Conservation (phyloP, 805 yeast genomes). For the Metschnikowia dekortorum region DNA sequence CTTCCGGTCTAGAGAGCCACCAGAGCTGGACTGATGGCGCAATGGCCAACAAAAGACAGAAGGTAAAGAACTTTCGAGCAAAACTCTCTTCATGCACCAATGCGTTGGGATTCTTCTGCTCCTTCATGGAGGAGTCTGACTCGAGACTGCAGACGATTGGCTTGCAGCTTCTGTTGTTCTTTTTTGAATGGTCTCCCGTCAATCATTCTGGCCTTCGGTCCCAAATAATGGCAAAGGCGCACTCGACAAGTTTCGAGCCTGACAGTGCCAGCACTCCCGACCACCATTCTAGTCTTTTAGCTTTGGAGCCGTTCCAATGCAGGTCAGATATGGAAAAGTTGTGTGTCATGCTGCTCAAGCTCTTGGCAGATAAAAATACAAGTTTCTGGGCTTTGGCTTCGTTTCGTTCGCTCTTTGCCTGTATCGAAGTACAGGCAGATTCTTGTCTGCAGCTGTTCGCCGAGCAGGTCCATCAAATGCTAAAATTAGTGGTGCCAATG, state of each 20-base stretch:
- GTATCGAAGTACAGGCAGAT: neutral
- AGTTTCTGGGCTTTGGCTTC: constrained; percentile 26
- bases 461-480: constrained; percentile 15
- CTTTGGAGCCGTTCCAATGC: neutral
- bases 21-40: constrained; percentile 2
- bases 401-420: constrained; percentile 7
- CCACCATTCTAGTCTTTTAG: neutral
- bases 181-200: constrained; percentile 5
- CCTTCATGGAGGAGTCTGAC: constrained; percentile 20
- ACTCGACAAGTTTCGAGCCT: neutral
- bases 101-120: constrained; percentile 22
- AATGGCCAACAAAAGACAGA: constrained; percentile 24
- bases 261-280: neutral
- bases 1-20: too few relatives aligned
- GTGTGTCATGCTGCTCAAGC: neutral
- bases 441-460: neutral
- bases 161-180: constrained; percentile 27
- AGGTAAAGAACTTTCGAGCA: constrained; percentile 9
- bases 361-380: constrained; percentile 4
- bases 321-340: neutral
- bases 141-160: constrained; percentile 16
- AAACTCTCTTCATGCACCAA: constrained; percentile 6
- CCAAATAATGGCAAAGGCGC: neutral
- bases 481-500: constrained; percentile 34
- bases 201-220: neutral